phyloP scores from a whole-genome alignment of 805 yeast species.

The Candida silvatica region DNA sequence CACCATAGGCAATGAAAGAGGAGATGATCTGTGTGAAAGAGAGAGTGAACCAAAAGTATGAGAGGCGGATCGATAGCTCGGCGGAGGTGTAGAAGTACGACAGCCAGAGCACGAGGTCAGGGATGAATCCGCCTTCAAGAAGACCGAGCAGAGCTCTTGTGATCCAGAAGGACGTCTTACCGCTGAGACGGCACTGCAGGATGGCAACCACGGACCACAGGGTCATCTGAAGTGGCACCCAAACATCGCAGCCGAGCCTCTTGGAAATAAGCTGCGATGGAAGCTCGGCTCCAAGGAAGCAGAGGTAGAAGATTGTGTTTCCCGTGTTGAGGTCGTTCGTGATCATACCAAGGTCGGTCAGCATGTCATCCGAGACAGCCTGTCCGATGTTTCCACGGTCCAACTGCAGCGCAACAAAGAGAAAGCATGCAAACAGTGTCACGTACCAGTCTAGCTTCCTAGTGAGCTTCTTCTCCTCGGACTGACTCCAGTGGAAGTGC shows the following conservation, averaged over 20 bases:
- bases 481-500: conserved; percentile 40
- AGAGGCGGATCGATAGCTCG: conserved; percentile 50
- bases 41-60: conserved; percentile 52
- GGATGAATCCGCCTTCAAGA: conserved; percentile 65
- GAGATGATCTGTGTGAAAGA: conserved; percentile 38
- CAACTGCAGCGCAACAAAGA: conserved; percentile 51
- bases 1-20: conserved; percentile 40
- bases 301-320: conserved; percentile 41
- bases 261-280: conserved; percentile 65
- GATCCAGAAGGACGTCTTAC: conserved; percentile 34
- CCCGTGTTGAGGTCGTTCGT: conserved; percentile 55
- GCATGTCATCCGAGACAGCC: conserved; percentile 45
- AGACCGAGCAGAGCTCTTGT: conserved; percentile 46
- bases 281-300: conserved; percentile 48
- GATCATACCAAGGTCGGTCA: conserved; percentile 42
- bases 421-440: conserved; percentile 46
- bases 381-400: conserved; percentile 51
- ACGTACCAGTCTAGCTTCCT: conserved; percentile 50
- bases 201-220: conserved; percentile 51
- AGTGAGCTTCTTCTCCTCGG: conserved; percentile 41
- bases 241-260: conserved; percentile 50
- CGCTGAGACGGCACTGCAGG: conserved; percentile 39
- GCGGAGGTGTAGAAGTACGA: conserved; percentile 54
- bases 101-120: conserved; percentile 55
- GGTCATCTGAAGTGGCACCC: conserved; percentile 51